These are phyloP conservation scores for Nicotiana rustica DNA, from an alignment of 305 asterid genomes.

Conservation along the genomic window DNA sequence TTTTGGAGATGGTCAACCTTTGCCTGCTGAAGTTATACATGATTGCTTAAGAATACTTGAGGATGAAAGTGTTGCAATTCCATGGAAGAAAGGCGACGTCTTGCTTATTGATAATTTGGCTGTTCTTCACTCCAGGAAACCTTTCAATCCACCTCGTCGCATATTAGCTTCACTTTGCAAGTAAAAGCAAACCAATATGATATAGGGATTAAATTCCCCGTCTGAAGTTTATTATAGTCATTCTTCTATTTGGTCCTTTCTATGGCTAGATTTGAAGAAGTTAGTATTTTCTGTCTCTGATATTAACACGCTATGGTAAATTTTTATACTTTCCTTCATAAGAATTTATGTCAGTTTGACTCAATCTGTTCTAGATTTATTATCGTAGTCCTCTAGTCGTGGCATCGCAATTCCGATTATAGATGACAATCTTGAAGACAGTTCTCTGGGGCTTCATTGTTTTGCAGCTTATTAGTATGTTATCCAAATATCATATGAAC, in stretches of 20 bases:
- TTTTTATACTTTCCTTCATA: not conserved
- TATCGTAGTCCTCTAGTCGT: too few species aligned
- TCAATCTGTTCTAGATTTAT: too few species aligned
- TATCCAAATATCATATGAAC: not conserved
- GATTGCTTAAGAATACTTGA: slow-evolving; percentile 77
- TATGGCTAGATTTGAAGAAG: slow-evolving; percentile 6
- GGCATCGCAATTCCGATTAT: too few species aligned
- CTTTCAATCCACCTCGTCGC: slow-evolving; percentile 81
- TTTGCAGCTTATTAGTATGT: not conserved
- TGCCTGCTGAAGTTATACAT: slow-evolving; percentile 65
- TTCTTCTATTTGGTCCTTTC: not conserved
- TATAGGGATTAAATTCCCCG: not conserved
- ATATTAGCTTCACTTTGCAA: slow-evolving; percentile 87
- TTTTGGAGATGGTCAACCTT: slow-evolving; percentile 71
- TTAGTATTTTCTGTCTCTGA: not conserved
- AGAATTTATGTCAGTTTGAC: not conserved
- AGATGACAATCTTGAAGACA: too few species aligned
- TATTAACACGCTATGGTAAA: not conserved
- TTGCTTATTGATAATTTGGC: slow-evolving; percentile 80
- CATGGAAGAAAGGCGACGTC: slow-evolving; percentile 86
- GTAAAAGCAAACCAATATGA: slow-evolving; percentile 39
- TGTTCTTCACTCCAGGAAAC: slow-evolving; percentile 78
- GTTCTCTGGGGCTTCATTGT: too few species aligned
- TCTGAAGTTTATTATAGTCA: slow-evolving; percentile 17
- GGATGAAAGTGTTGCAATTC: slow-evolving; percentile 75